Conservation (phyloP, 2,329 filamentous ascomycete species). For the Paecilomyces sp. region DNA sequence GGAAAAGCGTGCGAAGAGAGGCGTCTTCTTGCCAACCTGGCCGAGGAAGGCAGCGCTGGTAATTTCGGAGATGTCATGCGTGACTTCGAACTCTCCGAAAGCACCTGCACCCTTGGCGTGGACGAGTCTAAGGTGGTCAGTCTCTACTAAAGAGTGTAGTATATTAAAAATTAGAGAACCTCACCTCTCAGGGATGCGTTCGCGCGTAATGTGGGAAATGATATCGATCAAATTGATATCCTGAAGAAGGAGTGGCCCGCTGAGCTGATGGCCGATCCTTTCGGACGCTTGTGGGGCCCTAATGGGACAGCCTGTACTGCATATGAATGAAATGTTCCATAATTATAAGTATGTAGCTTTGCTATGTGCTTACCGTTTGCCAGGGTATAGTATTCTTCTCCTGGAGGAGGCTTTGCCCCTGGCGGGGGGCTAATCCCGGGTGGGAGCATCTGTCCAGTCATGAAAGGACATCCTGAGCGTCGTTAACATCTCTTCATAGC, state of each 20-base stretch:
- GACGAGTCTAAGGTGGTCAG: constrained; percentile 32
- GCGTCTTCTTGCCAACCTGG: constrained; percentile 51
- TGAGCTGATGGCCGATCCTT: not conserved
- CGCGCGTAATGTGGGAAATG: constrained; percentile 51
- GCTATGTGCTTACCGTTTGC: not conserved
- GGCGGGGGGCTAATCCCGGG: not conserved
- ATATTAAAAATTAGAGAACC: constrained; percentile 14
- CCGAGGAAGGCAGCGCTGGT: constrained; percentile 60
- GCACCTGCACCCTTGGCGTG: constrained; percentile 63
- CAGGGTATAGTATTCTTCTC: constrained; percentile 1
- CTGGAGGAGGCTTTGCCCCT: not conserved
- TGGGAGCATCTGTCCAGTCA: not conserved
- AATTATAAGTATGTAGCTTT: not conserved
- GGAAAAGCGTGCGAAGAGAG: constrained; percentile 65
- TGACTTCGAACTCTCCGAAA: constrained; percentile 62
- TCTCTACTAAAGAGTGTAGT: not conserved
- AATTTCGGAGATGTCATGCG: constrained; percentile 61
- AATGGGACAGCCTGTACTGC: not conserved
- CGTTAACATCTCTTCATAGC: not conserved
- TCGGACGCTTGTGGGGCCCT: not conserved
- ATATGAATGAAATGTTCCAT: too few relatives aligned
- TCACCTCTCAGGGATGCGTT: constrained; percentile 51
- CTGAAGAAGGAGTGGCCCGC: constrained; percentile 38
- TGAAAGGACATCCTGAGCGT: not conserved
- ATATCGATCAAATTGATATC: constrained; percentile 52